Percentiles rank a stretch among this genome's conserved stretches.
These are phyloP conservation scores for Nannochloropsis granulata DNA, from an alignment of 108 stramenopile genomes.

Conservation along the genomic window DNA sequence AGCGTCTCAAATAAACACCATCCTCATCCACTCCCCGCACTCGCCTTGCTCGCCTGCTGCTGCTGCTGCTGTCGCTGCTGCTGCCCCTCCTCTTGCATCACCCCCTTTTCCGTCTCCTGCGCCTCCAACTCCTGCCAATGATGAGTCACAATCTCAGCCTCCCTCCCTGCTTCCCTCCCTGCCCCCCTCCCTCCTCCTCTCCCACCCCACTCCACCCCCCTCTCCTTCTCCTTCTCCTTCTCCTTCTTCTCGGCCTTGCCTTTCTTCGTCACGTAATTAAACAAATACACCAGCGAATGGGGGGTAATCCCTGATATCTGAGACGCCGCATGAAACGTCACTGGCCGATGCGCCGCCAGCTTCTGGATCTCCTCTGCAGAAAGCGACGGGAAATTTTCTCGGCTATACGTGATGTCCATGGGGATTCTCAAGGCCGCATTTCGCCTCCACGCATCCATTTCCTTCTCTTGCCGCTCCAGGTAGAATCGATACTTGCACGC, in stretches of 20 bases:
- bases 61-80: no score
- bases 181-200: not conserved
- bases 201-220: not conserved
- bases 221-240: constrained; percentile 39
- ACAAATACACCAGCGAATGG: constrained; percentile 74
- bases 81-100: not conserved
- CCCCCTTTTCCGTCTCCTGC: not conserved
- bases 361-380: constrained; percentile 79
- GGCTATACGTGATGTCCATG: constrained; percentile 58
- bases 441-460: constrained; percentile 81
- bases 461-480: constrained; percentile 64
- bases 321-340: constrained; percentile 77
- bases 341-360: constrained; percentile 44
- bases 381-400: constrained; percentile 58
- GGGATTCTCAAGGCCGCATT: constrained; percentile 75
- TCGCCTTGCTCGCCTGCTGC: no score
- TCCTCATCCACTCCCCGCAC: no score
- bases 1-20: no score
- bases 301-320: constrained; percentile 86
- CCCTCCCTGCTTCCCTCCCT: not conserved
- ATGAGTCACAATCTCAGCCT: constrained; percentile 12
- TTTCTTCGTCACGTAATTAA: constrained; percentile 59
- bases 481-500: constrained; percentile 70
- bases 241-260: constrained; percentile 23
- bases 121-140: constrained; percentile 28